Percentiles rank a stretch among this genome's conserved stretches.
Conservation (phyloP, 2,329 filamentous ascomycete genomes). For the Lachnellula suecica region DNA sequence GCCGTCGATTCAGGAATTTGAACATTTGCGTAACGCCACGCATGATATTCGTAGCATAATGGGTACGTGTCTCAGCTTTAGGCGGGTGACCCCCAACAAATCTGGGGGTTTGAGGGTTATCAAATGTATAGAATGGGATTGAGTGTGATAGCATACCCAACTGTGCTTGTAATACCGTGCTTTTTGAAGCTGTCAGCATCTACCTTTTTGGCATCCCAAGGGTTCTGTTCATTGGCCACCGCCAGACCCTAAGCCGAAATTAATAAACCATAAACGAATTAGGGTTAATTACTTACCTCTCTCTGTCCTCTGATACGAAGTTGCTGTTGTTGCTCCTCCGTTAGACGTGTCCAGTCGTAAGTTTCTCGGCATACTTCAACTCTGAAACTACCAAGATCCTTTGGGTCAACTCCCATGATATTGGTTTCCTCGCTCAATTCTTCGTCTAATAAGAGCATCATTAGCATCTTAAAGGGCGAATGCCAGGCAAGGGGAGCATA, state of each 20-base stretch:
- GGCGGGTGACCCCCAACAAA: not conserved
- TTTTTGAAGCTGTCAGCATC: slow-evolving; percentile 9
- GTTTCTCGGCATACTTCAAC: not conserved
- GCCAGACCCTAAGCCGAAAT: not conserved
- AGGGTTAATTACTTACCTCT: not conserved
- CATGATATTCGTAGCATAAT: not conserved
- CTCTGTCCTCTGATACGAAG: not conserved
- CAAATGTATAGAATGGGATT: too few relatives aligned
- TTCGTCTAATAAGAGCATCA: not conserved
- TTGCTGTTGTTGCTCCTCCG: not conserved
- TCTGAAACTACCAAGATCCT: not conserved
- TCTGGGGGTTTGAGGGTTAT: too few relatives aligned
- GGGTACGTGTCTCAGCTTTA: not conserved
- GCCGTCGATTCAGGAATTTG: slow-evolving; percentile 5
- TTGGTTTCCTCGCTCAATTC: not conserved
- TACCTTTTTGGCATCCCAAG: slow-evolving; percentile 1
- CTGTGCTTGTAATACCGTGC: slow-evolving; percentile 3
- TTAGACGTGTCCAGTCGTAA: not conserved
- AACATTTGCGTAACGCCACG: not conserved
- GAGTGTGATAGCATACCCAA: too few relatives aligned
- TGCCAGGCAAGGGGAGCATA: not conserved
- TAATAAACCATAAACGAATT: not conserved
- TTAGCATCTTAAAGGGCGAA: not conserved
- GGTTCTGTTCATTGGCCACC: not conserved
- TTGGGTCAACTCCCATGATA: not conserved